These are phyloP conservation scores for Triangularia verruculosa DNA, from an alignment of 2,329 filamentous ascomycete species.

Conservation along the genomic window DNA sequence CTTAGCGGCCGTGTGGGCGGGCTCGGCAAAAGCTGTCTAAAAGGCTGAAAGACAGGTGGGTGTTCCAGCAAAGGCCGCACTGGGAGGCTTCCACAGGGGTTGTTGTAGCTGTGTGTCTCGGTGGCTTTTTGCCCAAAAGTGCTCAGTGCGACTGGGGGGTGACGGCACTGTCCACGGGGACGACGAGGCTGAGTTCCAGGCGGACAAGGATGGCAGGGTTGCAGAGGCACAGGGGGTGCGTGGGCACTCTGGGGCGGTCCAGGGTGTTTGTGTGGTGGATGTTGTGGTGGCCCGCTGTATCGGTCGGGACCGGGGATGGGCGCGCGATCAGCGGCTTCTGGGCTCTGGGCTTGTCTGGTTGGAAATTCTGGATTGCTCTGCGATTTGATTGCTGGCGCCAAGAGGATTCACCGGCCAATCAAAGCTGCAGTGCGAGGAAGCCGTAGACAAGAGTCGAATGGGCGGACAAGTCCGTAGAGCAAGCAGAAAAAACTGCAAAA, in stretches of 20 bases:
- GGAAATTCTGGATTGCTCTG: conserved; percentile 18
- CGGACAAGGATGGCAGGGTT: conserved; percentile 26
- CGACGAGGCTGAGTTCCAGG: conserved; percentile 37
- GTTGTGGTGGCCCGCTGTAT: conserved; percentile 25
- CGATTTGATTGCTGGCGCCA: conserved; percentile 18
- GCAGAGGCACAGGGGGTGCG: conserved; percentile 5
- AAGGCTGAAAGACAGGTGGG: conserved; percentile 26
- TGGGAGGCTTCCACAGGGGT: conserved; percentile 24
- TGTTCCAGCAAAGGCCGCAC: conserved; percentile 24
- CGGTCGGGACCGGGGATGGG: conserved; percentile 24
- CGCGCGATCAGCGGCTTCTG: conserved; percentile 27
- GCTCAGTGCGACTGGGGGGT: conserved; percentile 24
- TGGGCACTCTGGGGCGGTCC: conserved; percentile 7
- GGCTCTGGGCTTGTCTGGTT: conserved; percentile 22
- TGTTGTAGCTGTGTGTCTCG: conserved; percentile 28
- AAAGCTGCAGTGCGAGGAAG: conserved; percentile 12
- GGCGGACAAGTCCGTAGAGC: conserved; percentile 23
- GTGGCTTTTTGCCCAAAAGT: conserved; percentile 16
- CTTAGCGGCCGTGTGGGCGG: conserved; percentile 18
- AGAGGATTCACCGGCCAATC: conserved; percentile 22
- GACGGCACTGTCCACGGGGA: conserved; percentile 44
- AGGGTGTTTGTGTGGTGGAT: not conserved
- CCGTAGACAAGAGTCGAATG: not conserved
- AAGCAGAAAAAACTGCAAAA: conserved; percentile 20
- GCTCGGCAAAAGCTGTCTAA: conserved; percentile 21